Evolutionary conservation across 495 filamentous ascomycete species (phyloP).

Genomic region (Extremus antarcticus): DNA sequence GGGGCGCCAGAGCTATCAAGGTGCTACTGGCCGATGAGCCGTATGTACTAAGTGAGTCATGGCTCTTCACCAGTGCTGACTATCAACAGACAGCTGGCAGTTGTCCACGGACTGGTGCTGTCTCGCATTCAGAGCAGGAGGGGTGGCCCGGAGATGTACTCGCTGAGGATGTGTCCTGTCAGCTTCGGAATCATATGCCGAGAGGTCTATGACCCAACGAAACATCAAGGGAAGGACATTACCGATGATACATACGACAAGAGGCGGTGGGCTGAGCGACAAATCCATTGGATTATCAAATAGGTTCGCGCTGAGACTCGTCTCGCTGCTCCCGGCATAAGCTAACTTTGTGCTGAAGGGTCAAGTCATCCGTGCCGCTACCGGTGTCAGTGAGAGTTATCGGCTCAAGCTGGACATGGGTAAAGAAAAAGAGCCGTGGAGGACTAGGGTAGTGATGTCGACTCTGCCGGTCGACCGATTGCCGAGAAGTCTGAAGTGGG

Average conservation of each 20-base stretch:
- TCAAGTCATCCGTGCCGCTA: neutral
- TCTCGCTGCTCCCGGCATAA: no score
- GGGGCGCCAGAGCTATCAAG: neutral
- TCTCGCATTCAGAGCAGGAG: neutral
- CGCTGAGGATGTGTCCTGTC: neutral
- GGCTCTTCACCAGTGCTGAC: neutral
- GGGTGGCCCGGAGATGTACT: slow-evolving; percentile 1
- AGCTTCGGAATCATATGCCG: slow-evolving; percentile 10
- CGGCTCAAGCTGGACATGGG: neutral
- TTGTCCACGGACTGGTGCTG: slow-evolving; percentile 2
- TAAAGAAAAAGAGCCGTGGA: neutral
- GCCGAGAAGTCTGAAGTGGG: neutral
- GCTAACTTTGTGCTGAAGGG: neutral
- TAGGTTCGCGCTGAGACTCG: neutral
- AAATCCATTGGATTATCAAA: slow-evolving; percentile 5
- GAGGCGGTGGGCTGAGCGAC: neutral
- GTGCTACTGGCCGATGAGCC: neutral
- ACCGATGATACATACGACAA: neutral
- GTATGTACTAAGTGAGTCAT: neutral
- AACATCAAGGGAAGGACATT: slow-evolving; percentile 5
- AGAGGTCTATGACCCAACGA: slow-evolving; percentile 3
- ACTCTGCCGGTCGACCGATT: neutral
- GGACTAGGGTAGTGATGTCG: neutral
- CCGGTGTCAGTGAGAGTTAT: neutral
- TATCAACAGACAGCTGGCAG: slow-evolving; percentile 4